Evolutionary conservation across 306 rosid genomes (phyloP).

Genomic region (Dryas alaskensis): DNA sequence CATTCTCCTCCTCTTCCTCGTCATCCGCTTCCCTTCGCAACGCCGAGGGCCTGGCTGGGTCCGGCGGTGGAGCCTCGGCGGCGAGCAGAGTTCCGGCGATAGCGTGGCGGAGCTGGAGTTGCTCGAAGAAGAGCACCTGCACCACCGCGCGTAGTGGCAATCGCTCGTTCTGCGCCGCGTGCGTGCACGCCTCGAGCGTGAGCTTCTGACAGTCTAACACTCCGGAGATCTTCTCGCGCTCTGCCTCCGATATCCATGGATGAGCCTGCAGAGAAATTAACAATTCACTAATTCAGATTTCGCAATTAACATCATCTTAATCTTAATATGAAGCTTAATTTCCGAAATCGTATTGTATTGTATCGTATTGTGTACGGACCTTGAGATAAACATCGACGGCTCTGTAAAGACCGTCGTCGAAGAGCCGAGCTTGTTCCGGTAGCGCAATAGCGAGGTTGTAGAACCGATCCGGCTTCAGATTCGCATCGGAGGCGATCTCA

Average conservation of each 20-base stretch:
- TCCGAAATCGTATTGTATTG: background rate
- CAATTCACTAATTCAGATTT: background rate
- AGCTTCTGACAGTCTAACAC: constrained; percentile 77
- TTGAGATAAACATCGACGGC: constrained; percentile 92
- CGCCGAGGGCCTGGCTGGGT: constrained; percentile 44
- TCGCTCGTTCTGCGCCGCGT: constrained; percentile 98
- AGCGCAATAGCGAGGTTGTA: constrained; percentile 62
- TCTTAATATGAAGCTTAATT: background rate
- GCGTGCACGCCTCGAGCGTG: constrained; percentile 93
- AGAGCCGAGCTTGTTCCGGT: constrained; percentile 85
- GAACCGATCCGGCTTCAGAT: constrained; percentile 67
- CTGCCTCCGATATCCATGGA: constrained; percentile 66
- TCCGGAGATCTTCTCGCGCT: constrained; percentile 73
- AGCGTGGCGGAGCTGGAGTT: constrained; percentile 94
- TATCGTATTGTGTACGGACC: constrained; percentile 30
- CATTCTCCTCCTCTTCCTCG: constrained; percentile 15
- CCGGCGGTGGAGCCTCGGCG: constrained; percentile 46
- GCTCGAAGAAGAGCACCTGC: constrained; percentile 90
- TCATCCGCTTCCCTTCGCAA: constrained; percentile 23
- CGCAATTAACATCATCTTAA: background rate
- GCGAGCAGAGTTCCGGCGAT: constrained; percentile 71
- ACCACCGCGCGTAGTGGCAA: constrained; percentile 88
- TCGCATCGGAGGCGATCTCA: constrained; percentile 91
- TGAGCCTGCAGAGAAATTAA: constrained; percentile 52
- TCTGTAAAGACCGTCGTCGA: constrained; percentile 90